Conservation (phyloP, 1,284 basidiomycete genomes). For the Heterobasidion parviporum region DNA sequence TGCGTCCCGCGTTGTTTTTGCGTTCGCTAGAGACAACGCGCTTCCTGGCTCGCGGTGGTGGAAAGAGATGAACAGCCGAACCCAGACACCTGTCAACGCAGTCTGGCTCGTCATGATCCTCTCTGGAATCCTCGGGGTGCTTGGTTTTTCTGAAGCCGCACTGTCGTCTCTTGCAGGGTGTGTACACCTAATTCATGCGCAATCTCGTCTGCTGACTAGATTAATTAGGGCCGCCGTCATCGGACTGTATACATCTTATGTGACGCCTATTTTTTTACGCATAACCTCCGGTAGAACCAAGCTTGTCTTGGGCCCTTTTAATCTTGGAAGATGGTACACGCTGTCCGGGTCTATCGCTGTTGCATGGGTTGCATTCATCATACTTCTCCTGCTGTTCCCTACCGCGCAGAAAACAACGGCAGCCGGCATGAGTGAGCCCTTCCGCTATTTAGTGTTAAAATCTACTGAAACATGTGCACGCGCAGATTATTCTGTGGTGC, state of each 20-base stretch:
- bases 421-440: constrained; percentile 44
- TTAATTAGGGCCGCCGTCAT: constrained; percentile 54
- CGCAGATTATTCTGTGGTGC: constrained; percentile 58
- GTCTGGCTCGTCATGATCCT: constrained; percentile 65
- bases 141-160: constrained; percentile 59
- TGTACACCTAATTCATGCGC: constrained; percentile 10
- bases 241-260: constrained; percentile 61
- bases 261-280: constrained; percentile 59
- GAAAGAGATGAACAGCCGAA: constrained; percentile 49
- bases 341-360: constrained; percentile 55
- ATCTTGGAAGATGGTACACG: constrained; percentile 49
- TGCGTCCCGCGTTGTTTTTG: constrained; percentile 67
- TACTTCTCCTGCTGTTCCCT: constrained; percentile 56
- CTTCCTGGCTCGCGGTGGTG: constrained; percentile 63
- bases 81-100: constrained; percentile 64
- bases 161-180: constrained; percentile 61
- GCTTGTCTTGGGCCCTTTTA: constrained; percentile 51
- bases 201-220: neutral
- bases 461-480: neutral
- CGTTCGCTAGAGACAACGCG: constrained; percentile 66
- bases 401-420: constrained; percentile 31
- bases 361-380: constrained; percentile 58
- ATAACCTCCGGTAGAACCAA: constrained; percentile 57
- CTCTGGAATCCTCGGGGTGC: constrained; percentile 49
- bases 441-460: neutral